Base-by-base conservation (phyloP, 2,329 filamentous ascomycete species). In the Nigrospora sphaerica region DNA sequence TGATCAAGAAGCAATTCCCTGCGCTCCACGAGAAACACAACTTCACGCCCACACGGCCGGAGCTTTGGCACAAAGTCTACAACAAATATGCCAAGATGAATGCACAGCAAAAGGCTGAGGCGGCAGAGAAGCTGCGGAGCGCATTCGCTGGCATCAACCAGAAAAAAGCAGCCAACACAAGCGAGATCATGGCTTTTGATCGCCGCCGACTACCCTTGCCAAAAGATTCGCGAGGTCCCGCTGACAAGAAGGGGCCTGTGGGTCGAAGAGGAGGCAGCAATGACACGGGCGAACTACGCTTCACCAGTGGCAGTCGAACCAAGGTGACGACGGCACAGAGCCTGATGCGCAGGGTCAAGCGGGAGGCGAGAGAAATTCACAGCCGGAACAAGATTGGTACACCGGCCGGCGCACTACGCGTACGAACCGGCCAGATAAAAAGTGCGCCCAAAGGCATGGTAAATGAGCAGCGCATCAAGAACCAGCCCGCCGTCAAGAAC, bases 41-140 rank as follows among this genome's bases (percentile, higher is more conserved):
- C 23, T 78, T 83, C 54, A 71, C 80, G 19, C 86, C 87, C 0
- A 74, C 75, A 46, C 76, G 88, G 51, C 80, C 84, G 0, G 71
- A 72, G 33, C 81, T 81, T 49, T 96, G 90, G 90, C 81, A 84
- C 61, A 81, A 85, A 46, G 74, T 95, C 13, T 96, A 95, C 68
- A 71, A 75, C 52, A 80, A 81, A 52, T 83, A 91, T 59, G 75
- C 79, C 52, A 71, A 70, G 37, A 72, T 83, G 51, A 76, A 81
- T 34, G 70, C 78, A 32, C 67, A 73, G 44, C 72, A 78, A 44
- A 72, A 85, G 9, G 71, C 72, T 5, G 70, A 71, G 18, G 82
- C 84, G 53, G 75, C 80, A 48, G 74, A 73, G 49, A 72, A 71
- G 45, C 69, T 89, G 46, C 77, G 72, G 55, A 71, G 71, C 40